Percentiles rank a stretch among this genome's conserved stretches.
phyloP scores from a whole-genome alignment of 176 grass and related monocot genomes.

The Triticum dicoccoides region DNA sequence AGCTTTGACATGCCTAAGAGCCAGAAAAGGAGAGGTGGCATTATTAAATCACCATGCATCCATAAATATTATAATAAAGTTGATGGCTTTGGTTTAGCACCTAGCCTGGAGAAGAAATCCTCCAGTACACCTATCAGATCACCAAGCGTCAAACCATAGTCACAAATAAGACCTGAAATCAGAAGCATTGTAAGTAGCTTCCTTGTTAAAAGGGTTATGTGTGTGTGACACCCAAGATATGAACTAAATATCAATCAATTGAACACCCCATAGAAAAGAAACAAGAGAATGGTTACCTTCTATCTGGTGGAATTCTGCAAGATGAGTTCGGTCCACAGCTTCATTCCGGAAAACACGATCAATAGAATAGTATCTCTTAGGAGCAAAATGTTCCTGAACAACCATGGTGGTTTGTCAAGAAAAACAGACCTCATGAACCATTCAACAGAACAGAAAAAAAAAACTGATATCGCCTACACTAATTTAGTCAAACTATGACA shows the following conservation, averaged over 20 bases:
- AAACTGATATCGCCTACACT: neutral
- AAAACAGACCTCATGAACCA: neutral
- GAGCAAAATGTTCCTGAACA: slow-evolving; percentile 71
- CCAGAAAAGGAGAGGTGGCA: neutral
- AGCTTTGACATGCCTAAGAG: slow-evolving; percentile 74
- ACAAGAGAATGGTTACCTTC: slow-evolving; percentile 52
- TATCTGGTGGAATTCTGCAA: slow-evolving; percentile 98
- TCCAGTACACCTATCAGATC: slow-evolving; percentile 95
- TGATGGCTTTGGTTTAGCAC: slow-evolving; percentile 28
- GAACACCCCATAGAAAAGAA: slow-evolving; percentile 7
- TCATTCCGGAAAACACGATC: slow-evolving; percentile 97
- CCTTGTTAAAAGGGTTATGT: neutral
- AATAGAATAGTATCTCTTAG: slow-evolving; percentile 95
- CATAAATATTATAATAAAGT: neutral
- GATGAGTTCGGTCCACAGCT: slow-evolving; percentile 93
- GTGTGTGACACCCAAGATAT: neutral
- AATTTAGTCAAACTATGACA: slow-evolving; percentile 18
- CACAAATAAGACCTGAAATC: slow-evolving; percentile 83
- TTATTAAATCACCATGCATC: neutral
- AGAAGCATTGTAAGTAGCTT: slow-evolving; percentile 20
- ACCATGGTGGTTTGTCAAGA: neutral
- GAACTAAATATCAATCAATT: neutral
- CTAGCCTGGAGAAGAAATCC: slow-evolving; percentile 91
- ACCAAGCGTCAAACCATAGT: slow-evolving; percentile 84
- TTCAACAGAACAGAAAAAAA: slow-evolving; percentile 6